These are phyloP conservation scores for Physcomitrium patens DNA, from an alignment of 225 moss, liverwort and hornwort species.

Conservation along the genomic window DNA sequence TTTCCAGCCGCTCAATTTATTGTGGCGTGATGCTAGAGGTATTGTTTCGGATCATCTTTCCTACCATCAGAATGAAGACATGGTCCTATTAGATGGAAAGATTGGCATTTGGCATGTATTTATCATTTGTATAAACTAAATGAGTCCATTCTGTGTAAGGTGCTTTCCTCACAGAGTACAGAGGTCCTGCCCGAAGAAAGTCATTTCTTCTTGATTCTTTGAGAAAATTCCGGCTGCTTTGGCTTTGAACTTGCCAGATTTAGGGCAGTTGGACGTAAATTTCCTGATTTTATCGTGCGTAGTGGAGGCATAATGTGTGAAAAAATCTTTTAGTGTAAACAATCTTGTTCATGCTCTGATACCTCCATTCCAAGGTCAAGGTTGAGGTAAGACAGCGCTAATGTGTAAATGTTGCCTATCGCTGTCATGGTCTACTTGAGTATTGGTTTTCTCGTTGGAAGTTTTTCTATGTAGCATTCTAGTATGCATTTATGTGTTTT, in stretches of 20 bases:
- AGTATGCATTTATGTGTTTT: background rate
- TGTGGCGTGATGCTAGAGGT: background rate
- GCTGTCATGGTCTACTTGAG: background rate
- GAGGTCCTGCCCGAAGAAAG: conserved; percentile 6
- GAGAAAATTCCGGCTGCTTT: background rate
- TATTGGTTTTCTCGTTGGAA: background rate
- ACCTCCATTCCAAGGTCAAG: background rate
- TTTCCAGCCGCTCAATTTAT: too few species aligned
- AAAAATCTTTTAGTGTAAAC: background rate
- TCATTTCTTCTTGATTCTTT: conserved; percentile 21
- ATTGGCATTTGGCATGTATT: conserved; percentile 5
- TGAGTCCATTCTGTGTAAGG: conserved; percentile 13
- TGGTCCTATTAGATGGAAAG: conserved; percentile 24
- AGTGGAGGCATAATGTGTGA: background rate
- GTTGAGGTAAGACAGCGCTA: background rate
- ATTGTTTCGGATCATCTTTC: conserved; percentile 26
- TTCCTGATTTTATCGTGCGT: background rate
- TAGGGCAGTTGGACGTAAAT: background rate
- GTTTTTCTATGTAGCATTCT: background rate
- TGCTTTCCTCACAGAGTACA: background rate
- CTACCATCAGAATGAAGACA: conserved; percentile 27
- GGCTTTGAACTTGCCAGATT: background rate
- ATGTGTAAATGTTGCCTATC: background rate
- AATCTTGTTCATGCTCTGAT: background rate
- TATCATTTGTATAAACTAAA: conserved; percentile 3